phyloP scores from a whole-genome alignment of 768 basidiomycete genomes.

The Leccinum olivaceopallidum region DNA sequence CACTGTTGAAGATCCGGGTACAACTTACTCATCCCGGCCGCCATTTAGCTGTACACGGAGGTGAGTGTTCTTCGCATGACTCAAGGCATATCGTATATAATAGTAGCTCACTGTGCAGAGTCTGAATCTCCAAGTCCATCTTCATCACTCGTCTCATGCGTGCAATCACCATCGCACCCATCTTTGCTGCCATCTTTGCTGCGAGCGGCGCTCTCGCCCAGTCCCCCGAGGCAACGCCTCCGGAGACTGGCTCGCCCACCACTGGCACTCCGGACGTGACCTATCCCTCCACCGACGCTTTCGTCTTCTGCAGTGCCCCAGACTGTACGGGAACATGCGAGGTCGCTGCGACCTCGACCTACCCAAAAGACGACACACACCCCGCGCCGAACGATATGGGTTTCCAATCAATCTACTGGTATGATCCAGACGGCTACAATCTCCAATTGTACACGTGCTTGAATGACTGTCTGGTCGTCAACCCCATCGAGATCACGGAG shows the following conservation, averaged over 20 bases:
- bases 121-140: neutral
- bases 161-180: neutral
- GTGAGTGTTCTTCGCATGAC: neutral
- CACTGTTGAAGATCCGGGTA: neutral
- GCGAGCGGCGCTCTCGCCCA: neutral
- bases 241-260: neutral
- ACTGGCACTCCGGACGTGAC: neutral
- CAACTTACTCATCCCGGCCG: neutral
- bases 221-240: neutral
- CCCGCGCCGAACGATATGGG: neutral
- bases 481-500: neutral
- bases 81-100: neutral
- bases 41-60: neutral
- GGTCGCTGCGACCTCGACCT: neutral
- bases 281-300: neutral
- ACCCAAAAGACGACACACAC: neutral
- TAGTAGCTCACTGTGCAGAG: neutral
- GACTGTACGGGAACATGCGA: conserved; percentile 6
- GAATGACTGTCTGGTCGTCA: neutral
- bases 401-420: conserved; percentile 3
- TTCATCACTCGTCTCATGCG: neutral
- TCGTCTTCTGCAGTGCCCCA: conserved; percentile 3
- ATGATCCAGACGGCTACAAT: neutral
- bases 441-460: neutral
- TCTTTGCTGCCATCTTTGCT: neutral